Evolutionary conservation across 2,329 filamentous ascomycete species (phyloP), one percentile per base, ranked within the genome.

Genomic region (Myriangium duriaei): DNA sequence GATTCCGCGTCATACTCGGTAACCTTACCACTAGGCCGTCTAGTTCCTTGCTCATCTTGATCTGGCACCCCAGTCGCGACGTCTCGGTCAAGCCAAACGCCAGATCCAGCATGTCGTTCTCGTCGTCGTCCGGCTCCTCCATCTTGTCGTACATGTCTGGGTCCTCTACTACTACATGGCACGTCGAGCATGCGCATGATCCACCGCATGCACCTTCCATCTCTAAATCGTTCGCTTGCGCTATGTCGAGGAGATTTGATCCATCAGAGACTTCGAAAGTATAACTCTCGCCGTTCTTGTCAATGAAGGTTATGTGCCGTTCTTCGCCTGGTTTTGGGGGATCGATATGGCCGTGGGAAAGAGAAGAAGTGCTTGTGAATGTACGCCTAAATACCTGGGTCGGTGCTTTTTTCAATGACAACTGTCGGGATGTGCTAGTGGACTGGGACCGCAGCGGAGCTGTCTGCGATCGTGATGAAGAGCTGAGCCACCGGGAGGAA

Each of bases 131-230:
- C 7, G 62, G 59, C 54, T 67, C 64, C 30, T 59, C 56, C 55
- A 60, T 60, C 48, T 52, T 52, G 39, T 59, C 57, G 40, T 49
- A 60, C 60, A 76, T 72, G 4, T 73, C 72, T 31, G 82, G 74
- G 52, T 81, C 76, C 42, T 74, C 61, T 26, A 94, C 81, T 45
- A 94, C 86, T 40, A 93, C 79, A 62, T 94, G 86, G 64, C 86
- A 94, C 4, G 86, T 94, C 41, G 82, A 91, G 64, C 86, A 94
- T 39, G 86, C 86, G 61, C 86, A 94, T 21, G 83, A 91, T 14
- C 86, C 91, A 49, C 91, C 91, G 55, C 91, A 98, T 10, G 91
- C 91, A 44, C 91, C 76, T 68, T 98, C 91, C 88, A 98, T 96
- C 60, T 98, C 91, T 30, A 98, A 67, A 54, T 96, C 88, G 60